Conservation (phyloP, 192 early-diverging fungal genomes). For the Entomortierella lignicola region DNA sequence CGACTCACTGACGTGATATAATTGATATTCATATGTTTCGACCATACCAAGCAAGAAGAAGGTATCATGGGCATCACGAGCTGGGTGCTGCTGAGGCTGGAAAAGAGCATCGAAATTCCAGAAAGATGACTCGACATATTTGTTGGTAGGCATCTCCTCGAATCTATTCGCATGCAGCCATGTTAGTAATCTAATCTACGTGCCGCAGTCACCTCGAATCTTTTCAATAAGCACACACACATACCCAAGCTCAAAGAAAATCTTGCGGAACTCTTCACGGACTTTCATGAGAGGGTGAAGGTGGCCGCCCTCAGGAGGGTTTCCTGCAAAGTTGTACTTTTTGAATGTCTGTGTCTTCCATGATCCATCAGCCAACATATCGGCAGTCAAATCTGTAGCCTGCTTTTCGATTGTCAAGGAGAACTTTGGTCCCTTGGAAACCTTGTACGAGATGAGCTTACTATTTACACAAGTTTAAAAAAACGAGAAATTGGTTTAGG, state of each 20-base stretch:
- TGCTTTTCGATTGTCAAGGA: conserved; percentile 87
- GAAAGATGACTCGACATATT: conserved; percentile 97
- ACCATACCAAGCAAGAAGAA: conserved; percentile 73
- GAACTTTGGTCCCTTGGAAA: conserved; percentile 91
- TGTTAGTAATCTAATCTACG: not conserved
- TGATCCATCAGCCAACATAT: conserved; percentile 87
- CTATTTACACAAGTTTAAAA: conserved; percentile 46
- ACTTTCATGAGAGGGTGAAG: conserved; percentile 99
- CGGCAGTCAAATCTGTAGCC: conserved; percentile 93
- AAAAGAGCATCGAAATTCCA: conserved; percentile 99
- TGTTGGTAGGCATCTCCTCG: conserved; percentile 98
- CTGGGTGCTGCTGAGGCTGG: conserved; percentile 99
- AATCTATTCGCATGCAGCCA: conserved; percentile 60
- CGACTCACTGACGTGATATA: not conserved
- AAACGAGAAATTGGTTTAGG: not conserved
- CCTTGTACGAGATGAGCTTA: conserved; percentile 83
- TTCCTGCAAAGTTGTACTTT: conserved; percentile 98
- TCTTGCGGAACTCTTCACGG: conserved; percentile 97
- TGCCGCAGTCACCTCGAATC: not conserved
- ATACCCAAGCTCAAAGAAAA: conserved; percentile 98
- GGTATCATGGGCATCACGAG: conserved; percentile 87
- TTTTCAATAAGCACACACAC: not conserved
- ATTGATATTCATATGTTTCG: not conserved
- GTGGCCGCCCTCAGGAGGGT: conserved; percentile 84
- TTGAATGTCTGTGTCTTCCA: conserved; percentile 98